Evolutionary conservation across 2,329 filamentous ascomycete genomes (phyloP), one percentile per base, ranked within the genome.

Genomic region (Fusarium neocosmosporiellum): DNA sequence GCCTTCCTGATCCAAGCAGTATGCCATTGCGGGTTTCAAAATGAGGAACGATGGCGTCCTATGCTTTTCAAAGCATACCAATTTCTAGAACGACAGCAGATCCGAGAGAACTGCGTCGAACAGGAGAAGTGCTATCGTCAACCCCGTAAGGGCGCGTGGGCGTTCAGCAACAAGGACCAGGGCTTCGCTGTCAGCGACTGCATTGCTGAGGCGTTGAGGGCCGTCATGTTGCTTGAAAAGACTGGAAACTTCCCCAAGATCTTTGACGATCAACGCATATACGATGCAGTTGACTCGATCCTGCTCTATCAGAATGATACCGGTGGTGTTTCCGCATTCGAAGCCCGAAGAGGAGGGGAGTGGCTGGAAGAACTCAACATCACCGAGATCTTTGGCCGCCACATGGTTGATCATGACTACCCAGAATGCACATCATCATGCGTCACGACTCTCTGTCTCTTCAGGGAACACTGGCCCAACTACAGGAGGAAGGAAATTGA

Each of bases 121-220:
- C 92, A 94, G 77, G 90, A 91, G 5, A 87, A 89, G 58, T 96
- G 93, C 78, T 98, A 98, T 81, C 92, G 96, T 16, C 95, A 98
- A 79, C 90, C 91, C 68, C 89, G 95, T 34, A 97, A 97, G 82
- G 96, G 96, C 1, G 95, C 93, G 0, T 99, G 96, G 96, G 93
- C 93, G 0, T 98, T 99, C 81, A 98, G 94, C 83, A 98, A 92
- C 77, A 93, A 91, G 77, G 90, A 91, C 39, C 96, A 99, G 82
- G 96, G 96, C 55, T 99, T 98, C 80, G 94, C 93, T 0, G 96
- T 99, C 50, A 96, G 93, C 73, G 96, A 99, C 82, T 98, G 95
- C 81, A 94, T 96, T 3, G 93, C 95, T 0, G 96, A 98, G 84
- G 95, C 92, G 2, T 84, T 98, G 43, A 97, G 97, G 78, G 89